These are phyloP conservation scores for Saccharomyces kudriavzevii DNA, from an alignment of 805 yeast species.

Conservation along the genomic window DNA sequence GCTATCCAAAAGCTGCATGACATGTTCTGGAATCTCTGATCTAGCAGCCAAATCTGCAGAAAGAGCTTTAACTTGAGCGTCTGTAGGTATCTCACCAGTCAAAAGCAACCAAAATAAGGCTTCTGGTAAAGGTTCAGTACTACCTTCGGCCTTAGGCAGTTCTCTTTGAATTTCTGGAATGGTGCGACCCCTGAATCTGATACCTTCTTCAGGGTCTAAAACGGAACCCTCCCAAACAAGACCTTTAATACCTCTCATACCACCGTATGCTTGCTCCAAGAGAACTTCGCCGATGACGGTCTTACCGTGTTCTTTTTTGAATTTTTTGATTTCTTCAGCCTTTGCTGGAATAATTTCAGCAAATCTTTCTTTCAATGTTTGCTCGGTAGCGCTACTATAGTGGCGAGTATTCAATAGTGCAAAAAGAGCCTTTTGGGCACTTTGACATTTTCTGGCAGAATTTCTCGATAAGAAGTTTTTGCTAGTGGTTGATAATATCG, in stretches of 20 bases:
- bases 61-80: constrained; percentile 58
- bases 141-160: constrained; percentile 67
- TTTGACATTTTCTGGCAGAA: background rate
- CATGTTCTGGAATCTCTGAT: constrained; percentile 71
- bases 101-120: constrained; percentile 73
- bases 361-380: constrained; percentile 88
- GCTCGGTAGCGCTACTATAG: constrained; percentile 12
- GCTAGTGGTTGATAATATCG: background rate
- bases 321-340: constrained; percentile 74
- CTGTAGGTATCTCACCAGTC: constrained; percentile 78
- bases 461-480: background rate
- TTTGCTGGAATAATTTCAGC: constrained; percentile 87
- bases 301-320: constrained; percentile 85
- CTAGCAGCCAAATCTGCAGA: constrained; percentile 74
- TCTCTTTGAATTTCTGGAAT: constrained; percentile 69
- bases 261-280: constrained; percentile 81
- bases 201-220: constrained; percentile 77
- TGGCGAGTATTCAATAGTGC: constrained; percentile 7
- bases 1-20: constrained; percentile 60
- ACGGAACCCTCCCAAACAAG: constrained; percentile 87
- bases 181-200: constrained; percentile 77
- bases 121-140: constrained; percentile 66
- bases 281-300: constrained; percentile 61
- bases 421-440: background rate
- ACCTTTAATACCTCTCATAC: constrained; percentile 83